These are phyloP conservation scores for Kandelia obovata DNA, from an alignment of 345 rosid genomes.

Conservation along the genomic window DNA sequence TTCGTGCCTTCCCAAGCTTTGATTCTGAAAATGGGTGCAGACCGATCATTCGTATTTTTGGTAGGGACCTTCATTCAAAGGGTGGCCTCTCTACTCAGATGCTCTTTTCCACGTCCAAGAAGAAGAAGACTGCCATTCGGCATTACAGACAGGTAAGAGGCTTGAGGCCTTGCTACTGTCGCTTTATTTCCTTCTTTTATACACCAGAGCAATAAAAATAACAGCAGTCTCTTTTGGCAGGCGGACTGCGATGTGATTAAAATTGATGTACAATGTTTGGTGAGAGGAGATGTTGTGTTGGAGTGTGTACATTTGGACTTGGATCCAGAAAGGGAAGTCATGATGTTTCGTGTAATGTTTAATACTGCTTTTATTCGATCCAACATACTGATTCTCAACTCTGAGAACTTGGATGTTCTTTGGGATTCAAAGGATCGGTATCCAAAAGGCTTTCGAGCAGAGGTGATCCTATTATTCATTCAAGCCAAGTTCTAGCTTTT, in stretches of 20 bases:
- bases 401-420: constrained; percentile 94
- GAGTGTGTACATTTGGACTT: constrained; percentile 92
- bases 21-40: constrained; percentile 90
- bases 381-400: constrained; percentile 86
- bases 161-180: constrained; percentile 5
- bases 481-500: not conserved
- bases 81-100: constrained; percentile 83
- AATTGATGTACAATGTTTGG: constrained; percentile 91
- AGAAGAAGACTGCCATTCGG: constrained; percentile 54
- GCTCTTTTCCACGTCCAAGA: constrained; percentile 81
- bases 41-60: constrained; percentile 90
- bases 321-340: constrained; percentile 90
- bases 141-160: constrained; percentile 73
- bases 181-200: constrained; percentile 7
- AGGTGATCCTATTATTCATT: constrained; percentile 42
- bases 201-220: constrained; percentile 8
- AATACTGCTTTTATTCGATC: constrained; percentile 96
- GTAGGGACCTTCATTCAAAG: constrained; percentile 55
- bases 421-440: constrained; percentile 93
- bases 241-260: constrained; percentile 93
- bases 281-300: constrained; percentile 96
- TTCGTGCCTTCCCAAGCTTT: constrained; percentile 86
- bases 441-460: constrained; percentile 93
- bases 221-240: constrained; percentile 44
- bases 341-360: constrained; percentile 99